Percentiles rank a stretch among this genome's conserved stretches.
Conservation (phyloP, 164 flowering plant species). For the Buxus sempervirens region DNA sequence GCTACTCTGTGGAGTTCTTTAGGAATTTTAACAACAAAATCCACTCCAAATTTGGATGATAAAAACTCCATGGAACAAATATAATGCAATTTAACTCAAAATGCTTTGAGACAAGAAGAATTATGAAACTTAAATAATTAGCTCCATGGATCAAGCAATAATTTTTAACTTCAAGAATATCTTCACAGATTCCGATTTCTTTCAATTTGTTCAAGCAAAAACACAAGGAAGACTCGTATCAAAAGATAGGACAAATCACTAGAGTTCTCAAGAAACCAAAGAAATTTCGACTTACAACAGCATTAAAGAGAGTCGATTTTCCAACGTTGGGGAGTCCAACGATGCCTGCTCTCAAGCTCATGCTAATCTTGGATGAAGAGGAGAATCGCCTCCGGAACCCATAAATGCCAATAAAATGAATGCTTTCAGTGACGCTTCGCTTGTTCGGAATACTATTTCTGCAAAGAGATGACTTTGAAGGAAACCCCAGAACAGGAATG, state of each 20-base stretch:
- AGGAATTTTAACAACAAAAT: too few relatives aligned
- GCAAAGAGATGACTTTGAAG: constrained; percentile 6
- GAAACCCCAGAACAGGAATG: constrained; percentile 19
- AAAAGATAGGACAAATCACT: neutral
- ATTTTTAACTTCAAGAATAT: neutral
- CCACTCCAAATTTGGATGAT: too few relatives aligned
- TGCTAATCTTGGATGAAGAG: constrained; percentile 56
- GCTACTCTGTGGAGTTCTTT: too few relatives aligned
- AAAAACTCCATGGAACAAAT: too few relatives aligned
- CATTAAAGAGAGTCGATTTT: constrained; percentile 94
- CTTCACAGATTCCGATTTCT: neutral
- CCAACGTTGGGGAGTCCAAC: constrained; percentile 99
- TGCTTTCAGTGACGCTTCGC: constrained; percentile 5
- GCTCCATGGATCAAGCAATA: neutral
- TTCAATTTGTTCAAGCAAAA: neutral
- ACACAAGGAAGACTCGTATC: neutral
- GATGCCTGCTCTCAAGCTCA: constrained; percentile 96
- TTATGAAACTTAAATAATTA: neutral
- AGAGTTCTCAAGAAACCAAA: neutral
- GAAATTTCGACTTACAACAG: constrained; percentile 58
- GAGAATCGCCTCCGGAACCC: constrained; percentile 23
- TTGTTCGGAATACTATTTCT: constrained; percentile 8
- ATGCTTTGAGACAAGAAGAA: too few relatives aligned
- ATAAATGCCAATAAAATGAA: neutral
- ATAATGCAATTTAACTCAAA: too few relatives aligned